Percentiles rank a stretch among this genome's conserved stretches.
Conservation (phyloP, 1,139 yeast species). For the Yamadazyma aaseri region DNA sequence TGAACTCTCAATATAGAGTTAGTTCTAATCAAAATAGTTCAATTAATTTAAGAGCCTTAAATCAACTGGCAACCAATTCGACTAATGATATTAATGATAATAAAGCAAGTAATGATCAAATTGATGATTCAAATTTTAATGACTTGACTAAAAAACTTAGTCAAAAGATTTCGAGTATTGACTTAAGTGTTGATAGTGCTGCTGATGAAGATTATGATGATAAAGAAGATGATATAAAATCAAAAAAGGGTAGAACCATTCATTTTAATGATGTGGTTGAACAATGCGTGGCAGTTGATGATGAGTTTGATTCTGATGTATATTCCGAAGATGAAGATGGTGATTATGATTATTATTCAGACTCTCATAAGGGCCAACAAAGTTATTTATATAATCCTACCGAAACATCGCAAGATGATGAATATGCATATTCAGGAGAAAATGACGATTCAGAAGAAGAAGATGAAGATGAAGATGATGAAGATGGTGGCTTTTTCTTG, state of each 20-base stretch:
- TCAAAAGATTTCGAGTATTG: slow-evolving; percentile 7
- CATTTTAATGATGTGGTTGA: slow-evolving; percentile 93
- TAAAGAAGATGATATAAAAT: slow-evolving; percentile 2
- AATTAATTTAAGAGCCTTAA: slow-evolving; percentile 13
- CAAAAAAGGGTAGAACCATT: slow-evolving; percentile 55
- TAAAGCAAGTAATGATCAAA: slow-evolving; percentile 1
- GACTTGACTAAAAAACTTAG: slow-evolving; percentile 6
- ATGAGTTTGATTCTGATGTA: slow-evolving; percentile 24
- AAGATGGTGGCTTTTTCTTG: slow-evolving; percentile 70
- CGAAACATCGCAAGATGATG: slow-evolving; percentile 12
- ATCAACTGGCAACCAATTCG: slow-evolving; percentile 3
- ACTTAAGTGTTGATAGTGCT: slow-evolving; percentile 4
- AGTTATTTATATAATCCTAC: slow-evolving; percentile 11
- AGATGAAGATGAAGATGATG: slow-evolving; percentile 52
- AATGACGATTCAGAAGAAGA: slow-evolving; percentile 34
- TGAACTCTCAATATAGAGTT: slow-evolving; percentile 54
- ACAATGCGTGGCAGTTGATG: slow-evolving; percentile 79
- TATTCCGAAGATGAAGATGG: slow-evolving; percentile 26
- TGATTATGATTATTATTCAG: slow-evolving; percentile 22
- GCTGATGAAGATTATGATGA: slow-evolving; percentile 2
- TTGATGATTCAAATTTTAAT: slow-evolving; percentile 6
- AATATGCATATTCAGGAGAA: slow-evolving; percentile 19
- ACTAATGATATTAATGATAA: slow-evolving; percentile 3
- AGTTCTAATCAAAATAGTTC: slow-evolving; percentile 19
- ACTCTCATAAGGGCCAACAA: slow-evolving; percentile 10